phyloP scores from a whole-genome alignment of 73 alveolate species.

The Stentor coeruleus region DNA sequence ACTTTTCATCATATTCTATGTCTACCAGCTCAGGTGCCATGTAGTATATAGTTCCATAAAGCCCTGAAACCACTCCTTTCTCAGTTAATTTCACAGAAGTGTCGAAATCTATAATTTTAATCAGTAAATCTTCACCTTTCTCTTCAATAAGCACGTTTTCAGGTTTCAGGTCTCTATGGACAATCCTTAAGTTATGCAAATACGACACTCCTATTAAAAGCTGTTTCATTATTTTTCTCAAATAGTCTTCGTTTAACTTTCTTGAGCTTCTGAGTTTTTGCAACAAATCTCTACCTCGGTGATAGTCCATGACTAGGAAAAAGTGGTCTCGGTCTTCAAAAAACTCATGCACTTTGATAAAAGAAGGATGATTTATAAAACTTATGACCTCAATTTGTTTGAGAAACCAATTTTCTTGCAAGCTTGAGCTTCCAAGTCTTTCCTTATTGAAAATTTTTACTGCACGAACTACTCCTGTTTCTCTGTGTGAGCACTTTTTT shows the following conservation, averaged over 20 bases:
- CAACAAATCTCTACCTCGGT: not conserved
- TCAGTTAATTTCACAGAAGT: not conserved
- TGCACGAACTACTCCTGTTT: slow-evolving; percentile 54
- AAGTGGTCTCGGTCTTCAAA: slow-evolving; percentile 5
- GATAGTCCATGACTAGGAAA: not conserved
- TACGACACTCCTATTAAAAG: slow-evolving; percentile 2
- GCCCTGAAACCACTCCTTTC: not conserved
- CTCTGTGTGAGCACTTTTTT: too few relatives aligned
- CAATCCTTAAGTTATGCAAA: not conserved
- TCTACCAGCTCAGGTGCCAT: not conserved
- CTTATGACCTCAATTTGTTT: slow-evolving; percentile 1
- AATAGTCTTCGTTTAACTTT: not conserved
- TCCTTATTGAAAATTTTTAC: slow-evolving; percentile 30
- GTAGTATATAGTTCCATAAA: not conserved
- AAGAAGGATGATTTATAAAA: not conserved
- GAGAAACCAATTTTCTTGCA: not conserved
- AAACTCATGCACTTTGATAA: not conserved
- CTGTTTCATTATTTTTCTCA: not conserved
- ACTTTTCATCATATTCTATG: not conserved
- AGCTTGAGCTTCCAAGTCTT: not conserved
- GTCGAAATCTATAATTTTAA: not conserved
- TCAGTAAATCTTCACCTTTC: not conserved
- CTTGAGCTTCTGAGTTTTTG: not conserved
- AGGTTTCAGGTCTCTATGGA: slow-evolving; percentile 4
- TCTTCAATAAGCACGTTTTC: not conserved